phyloP scores from a whole-genome alignment of 129 eudicot genomes.

The Apium graveolens region DNA sequence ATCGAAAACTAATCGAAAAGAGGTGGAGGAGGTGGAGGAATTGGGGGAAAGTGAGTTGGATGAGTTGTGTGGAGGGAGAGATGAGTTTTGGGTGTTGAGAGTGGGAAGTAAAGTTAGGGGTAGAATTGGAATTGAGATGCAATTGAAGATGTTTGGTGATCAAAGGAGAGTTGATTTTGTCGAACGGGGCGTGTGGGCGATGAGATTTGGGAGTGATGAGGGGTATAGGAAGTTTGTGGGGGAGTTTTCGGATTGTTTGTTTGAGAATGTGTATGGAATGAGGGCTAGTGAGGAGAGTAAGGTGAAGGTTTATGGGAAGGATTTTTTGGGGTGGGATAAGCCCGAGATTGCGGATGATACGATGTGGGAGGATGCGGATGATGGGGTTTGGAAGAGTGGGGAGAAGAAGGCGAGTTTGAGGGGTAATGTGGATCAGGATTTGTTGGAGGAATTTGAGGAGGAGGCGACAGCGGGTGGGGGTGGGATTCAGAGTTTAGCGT shows the following conservation, averaged over 20 bases:
- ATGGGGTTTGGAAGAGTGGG: slow-evolving; percentile 47
- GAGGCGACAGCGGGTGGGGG: slow-evolving; percentile 61
- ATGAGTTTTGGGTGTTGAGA: slow-evolving; percentile 63
- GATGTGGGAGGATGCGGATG: slow-evolving; percentile 86
- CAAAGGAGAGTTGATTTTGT: slow-evolving; percentile 90
- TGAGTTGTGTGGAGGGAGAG: slow-evolving; percentile 17
- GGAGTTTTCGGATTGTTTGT: slow-evolving; percentile 63
- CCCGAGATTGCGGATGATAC: slow-evolving; percentile 83
- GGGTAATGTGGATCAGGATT: slow-evolving; percentile 33
- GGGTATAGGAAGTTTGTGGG: slow-evolving; percentile 58
- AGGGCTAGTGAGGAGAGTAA: slow-evolving; percentile 71
- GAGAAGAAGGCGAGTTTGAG: slow-evolving; percentile 26
- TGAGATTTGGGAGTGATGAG: slow-evolving; percentile 57
- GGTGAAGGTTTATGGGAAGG: slow-evolving; percentile 80
- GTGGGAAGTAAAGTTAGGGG: slow-evolving; percentile 63
- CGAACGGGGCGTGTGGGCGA: slow-evolving; percentile 76
- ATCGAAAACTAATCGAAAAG: slow-evolving; percentile 29
- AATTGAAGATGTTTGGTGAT: slow-evolving; percentile 83
- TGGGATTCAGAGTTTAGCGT: slow-evolving; percentile 78
- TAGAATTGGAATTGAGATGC: slow-evolving; percentile 78
- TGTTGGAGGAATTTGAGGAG: slow-evolving; percentile 84
- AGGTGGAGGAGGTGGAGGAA: slow-evolving; percentile 28
- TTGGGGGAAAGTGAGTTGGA: slow-evolving; percentile 22
- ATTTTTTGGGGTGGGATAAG: slow-evolving; percentile 74
- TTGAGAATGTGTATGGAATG: slow-evolving; percentile 82